Evolutionary conservation across 1,284 basidiomycete species (phyloP), one percentile per base, ranked within the genome.

Genomic region (Irpex sp.): DNA sequence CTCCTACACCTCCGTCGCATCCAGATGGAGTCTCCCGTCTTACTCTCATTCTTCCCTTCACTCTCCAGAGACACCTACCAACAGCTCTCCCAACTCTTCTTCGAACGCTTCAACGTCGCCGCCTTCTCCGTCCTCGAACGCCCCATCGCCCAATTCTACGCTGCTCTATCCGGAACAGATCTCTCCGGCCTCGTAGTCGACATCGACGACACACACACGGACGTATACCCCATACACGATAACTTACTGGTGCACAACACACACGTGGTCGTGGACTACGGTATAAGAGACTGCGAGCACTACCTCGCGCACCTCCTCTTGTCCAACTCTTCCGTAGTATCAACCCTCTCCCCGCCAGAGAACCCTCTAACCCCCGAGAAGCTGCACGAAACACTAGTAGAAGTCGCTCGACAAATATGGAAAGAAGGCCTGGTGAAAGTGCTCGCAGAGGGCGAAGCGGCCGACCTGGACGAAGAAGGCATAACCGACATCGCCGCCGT

Each of bases 71-170:
- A 84, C 60, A 83, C 86, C 4, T 85, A 90, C 72, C 93, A 97
- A 72, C 82, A 82, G 56, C 82, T 91, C 71, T 91, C 91, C 67
- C 94, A 93, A 72, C 82, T 96, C 62, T 95, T 97, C 74, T 99
- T 98, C 72, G 96, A 98, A 74, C 86, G 89, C n/a, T 93, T 98
- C 83, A 97, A 98, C 73, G 88, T 91, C 52, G 92, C 97, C 3
- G 92, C 88, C 34, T 87, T 98, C 67, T 86, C 87, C 52, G 81
- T 97, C 67, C 81, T 97, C 51, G 92, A 97, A 66, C 87, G 93
- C 1, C 90, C 96, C 4, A 85, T 97, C 71, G 86, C 92, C 3
- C 90, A 93, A 65, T 81, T 95, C 62, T 97, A 91, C 76, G 89
- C 93, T 19, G 55, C 88, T n/a, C 60, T 73, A 44, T 67, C 69